Evolutionary conservation across 2,329 filamentous ascomycete species (phyloP).

Genomic region (Lachnellula suecica): DNA sequence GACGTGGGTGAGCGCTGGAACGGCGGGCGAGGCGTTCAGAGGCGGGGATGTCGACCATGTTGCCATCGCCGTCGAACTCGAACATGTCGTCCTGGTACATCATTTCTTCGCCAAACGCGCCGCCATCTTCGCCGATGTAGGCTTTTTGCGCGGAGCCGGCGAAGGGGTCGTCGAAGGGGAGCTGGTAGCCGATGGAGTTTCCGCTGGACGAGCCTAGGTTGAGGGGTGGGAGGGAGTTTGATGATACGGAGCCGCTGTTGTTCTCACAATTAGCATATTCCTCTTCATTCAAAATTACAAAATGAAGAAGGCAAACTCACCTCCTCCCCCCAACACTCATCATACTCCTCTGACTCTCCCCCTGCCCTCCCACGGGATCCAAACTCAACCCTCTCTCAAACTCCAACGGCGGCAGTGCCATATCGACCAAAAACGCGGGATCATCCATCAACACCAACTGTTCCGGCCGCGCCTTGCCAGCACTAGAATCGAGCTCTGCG

Average conservation of each 20-base stretch:
- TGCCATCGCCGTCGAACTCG: conserved; percentile 60
- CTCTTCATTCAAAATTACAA: not conserved
- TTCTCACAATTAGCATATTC: conserved; percentile 26
- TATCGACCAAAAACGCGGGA: conserved; percentile 72
- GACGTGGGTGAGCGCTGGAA: conserved; percentile 11
- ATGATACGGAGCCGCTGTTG: conserved; percentile 26
- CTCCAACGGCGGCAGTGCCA: conserved; percentile 59
- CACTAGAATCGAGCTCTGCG: conserved; percentile 68
- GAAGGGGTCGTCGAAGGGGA: conserved; percentile 28
- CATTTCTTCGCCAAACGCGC: conserved; percentile 37
- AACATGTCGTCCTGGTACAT: conserved; percentile 54
- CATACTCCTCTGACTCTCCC: not conserved
- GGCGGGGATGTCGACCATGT: conserved; percentile 47
- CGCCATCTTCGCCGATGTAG: conserved; percentile 29
- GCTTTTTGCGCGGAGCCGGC: conserved; percentile 32
- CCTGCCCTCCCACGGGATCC: not conserved
- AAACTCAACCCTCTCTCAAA: conserved; percentile 36
- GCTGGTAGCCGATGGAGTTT: conserved; percentile 32
- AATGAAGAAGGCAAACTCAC: not conserved
- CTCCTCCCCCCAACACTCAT: not conserved
- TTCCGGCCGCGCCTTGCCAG: conserved; percentile 71
- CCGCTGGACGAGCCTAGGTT: conserved; percentile 49
- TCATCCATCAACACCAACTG: conserved; percentile 81
- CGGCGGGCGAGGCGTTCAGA: conserved; percentile 22
- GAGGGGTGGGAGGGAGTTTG: conserved; percentile 40